Evolutionary conservation across 805 yeast genomes (phyloP).

Genomic region (Suhomyces sp.): DNA sequence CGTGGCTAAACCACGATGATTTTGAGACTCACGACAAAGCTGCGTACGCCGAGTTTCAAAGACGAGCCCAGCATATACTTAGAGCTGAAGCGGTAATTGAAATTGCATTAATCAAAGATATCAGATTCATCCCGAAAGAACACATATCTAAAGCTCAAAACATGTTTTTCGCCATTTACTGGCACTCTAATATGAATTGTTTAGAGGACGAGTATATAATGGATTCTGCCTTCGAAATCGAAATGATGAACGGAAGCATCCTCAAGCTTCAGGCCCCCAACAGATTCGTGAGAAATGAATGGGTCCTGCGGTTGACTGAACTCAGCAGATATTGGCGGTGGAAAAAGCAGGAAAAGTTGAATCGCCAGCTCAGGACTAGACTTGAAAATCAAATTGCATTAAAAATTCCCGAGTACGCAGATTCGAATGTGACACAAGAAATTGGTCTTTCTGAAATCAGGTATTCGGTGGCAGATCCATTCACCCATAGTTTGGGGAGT

Average conservation of each 20-base stretch:
- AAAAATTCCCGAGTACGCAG: conserved; percentile 53
- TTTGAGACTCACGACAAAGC: conserved; percentile 49
- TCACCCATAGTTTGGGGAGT: conserved; percentile 52
- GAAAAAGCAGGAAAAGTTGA: conserved; percentile 40
- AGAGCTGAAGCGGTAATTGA: conserved; percentile 64
- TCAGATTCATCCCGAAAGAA: conserved; percentile 30
- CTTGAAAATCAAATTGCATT: conserved; percentile 45
- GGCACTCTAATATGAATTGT: conserved; percentile 26
- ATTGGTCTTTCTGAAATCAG: conserved; percentile 9
- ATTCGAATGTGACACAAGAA: conserved; percentile 48
- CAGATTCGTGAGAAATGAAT: conserved; percentile 49
- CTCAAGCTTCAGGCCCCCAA: conserved; percentile 58
- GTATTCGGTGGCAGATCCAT: conserved; percentile 49
- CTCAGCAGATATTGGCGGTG: conserved; percentile 59
- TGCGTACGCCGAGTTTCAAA: conserved; percentile 64
- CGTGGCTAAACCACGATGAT: conserved; percentile 55
- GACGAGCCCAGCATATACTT: conserved; percentile 54
- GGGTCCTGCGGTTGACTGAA: conserved; percentile 55
- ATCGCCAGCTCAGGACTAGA: conserved; percentile 34
- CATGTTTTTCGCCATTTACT: conserved; percentile 23
- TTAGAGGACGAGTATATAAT: conserved; percentile 27
- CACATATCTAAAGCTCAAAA: conserved; percentile 22
- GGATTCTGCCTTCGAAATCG: conserved; percentile 54
- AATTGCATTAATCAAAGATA: conserved; percentile 44
- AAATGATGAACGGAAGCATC: conserved; percentile 42